Evolutionary conservation across 2,329 filamentous ascomycete genomes (phyloP).

Genomic region (Botryosphaeria agaves): DNA sequence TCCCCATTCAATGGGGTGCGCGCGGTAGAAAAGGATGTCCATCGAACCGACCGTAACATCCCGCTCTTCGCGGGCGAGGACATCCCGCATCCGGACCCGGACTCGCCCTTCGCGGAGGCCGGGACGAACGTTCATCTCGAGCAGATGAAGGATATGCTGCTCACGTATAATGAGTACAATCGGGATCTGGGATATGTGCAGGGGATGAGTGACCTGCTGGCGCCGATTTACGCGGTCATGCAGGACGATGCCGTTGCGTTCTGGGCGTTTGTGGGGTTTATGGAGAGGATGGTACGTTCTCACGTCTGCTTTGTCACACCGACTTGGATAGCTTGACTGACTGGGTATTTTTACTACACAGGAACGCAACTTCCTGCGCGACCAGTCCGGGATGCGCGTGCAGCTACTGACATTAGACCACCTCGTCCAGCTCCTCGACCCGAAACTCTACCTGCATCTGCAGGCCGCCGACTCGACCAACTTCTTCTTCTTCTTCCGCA

Average conservation of each 20-base stretch:
- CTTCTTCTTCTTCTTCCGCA: constrained; percentile 99
- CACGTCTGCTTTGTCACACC: background rate
- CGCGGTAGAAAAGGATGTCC: constrained; percentile 85
- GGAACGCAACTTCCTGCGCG: constrained; percentile 87
- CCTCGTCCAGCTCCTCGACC: constrained; percentile 91
- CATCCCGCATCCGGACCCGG: constrained; percentile 87
- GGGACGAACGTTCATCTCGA: constrained; percentile 96
- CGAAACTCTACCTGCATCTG: constrained; percentile 79
- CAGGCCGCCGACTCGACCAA: constrained; percentile 88
- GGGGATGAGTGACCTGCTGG: constrained; percentile 93
- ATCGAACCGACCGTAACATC: constrained; percentile 86
- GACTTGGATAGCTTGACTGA: background rate
- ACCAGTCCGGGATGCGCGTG: constrained; percentile 89
- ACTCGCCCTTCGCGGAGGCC: constrained; percentile 80
- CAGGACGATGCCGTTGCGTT: constrained; percentile 96
- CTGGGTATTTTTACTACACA: too few relatives aligned
- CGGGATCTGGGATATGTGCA: constrained; percentile 91
- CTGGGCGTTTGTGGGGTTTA: constrained; percentile 91
- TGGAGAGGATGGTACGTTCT: constrained; percentile 65
- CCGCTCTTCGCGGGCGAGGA: constrained; percentile 95
- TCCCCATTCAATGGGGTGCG: constrained; percentile 36
- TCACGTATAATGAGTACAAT: constrained; percentile 98
- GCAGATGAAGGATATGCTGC: constrained; percentile 97
- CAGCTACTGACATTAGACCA: constrained; percentile 87
- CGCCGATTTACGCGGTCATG: constrained; percentile 90